Evolutionary conservation across 805 yeast genomes (phyloP), one percentile per base, ranked within the genome.

Genomic region (Vanderwaltozyma tropicalis): DNA sequence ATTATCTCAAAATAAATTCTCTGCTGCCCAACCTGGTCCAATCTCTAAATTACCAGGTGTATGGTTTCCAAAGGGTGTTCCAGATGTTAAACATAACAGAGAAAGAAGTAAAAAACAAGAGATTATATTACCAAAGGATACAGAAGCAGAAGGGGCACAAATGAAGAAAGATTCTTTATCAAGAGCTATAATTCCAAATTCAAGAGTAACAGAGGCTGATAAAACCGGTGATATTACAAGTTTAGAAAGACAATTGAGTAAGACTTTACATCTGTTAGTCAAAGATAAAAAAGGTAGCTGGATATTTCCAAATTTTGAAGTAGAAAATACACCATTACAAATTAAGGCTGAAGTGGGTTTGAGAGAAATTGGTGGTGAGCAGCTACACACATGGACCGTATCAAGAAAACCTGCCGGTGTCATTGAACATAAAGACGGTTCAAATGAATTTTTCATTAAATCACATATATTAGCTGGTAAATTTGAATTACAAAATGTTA

Each of bases 391-490:
- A 31, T 89, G 94, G 84, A 75, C 82, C 16, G 95, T 92, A n/a
- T 86, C 97, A 18, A 76, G 74, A 40, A 81, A 81, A 5, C 97
- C 98, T 29, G 80, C 88, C 30, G 87, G 79, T 31, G 76, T 80
- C 1, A 53, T 80, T 44, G 67, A 74, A 47, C 69, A 65, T 43
- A 37, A 43, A 11, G 41, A 49, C 7, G 48, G 55, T 1, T 19
- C 50, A 2, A 55, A 46, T 10, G 89, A 83, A 50, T 92, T 78
- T 55, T 66, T 83, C 50, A 74, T 92, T 50, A 86, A 85, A 62
- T 81, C 94, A 25, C 95, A 86, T 57, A 85, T 89, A 41, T 64
- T 89, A 49, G 82, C 94, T 11, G 98, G 97, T 32, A 65, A 67
- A 43, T 88, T 88, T 59, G 62, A 63, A 36, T 61, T 71, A 27